Evolutionary conservation across 257 asterid species (phyloP).

Genomic region (Nicotiana noctiflora): DNA sequence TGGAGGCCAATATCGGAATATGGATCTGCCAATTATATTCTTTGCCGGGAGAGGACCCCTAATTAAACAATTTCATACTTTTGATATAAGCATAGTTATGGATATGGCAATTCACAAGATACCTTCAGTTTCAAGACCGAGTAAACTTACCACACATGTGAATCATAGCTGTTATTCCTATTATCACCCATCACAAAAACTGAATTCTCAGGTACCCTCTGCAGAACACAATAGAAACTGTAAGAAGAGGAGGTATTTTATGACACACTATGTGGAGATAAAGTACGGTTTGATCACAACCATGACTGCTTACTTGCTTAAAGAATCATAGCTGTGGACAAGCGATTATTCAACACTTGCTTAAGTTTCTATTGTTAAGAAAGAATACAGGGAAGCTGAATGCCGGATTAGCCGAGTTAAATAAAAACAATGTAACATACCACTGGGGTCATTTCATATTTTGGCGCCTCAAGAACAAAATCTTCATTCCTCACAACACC

Average conservation of each 20-base stretch:
- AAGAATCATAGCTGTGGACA: no score
- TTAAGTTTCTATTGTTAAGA: background rate
- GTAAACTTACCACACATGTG: constrained; percentile 76
- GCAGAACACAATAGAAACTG: constrained; percentile 21
- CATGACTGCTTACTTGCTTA: no score
- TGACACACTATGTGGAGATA: background rate
- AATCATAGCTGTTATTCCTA: constrained; percentile 90
- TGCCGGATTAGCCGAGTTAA: background rate
- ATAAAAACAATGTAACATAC: constrained; percentile 32
- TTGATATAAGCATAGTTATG: background rate
- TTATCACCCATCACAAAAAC: constrained; percentile 95
- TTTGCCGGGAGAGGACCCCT: constrained; percentile 92
- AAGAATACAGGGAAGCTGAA: background rate
- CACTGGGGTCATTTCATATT: constrained; percentile 70
- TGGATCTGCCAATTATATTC: constrained; percentile 78
- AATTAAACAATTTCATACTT: background rate
- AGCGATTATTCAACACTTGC: background rate
- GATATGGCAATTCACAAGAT: background rate
- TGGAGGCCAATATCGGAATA: constrained; percentile 91
- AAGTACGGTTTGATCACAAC: background rate
- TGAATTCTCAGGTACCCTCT: constrained; percentile 76
- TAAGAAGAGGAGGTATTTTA: background rate
- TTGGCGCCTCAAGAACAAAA: constrained; percentile 68
- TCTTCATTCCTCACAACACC: constrained; percentile 73
- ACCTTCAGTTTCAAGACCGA: constrained; percentile 11